Percentiles rank a stretch among this genome's conserved stretches.
These are phyloP conservation scores for Juncus inflexus DNA, from an alignment of 176 grass and related monocot genomes.

Conservation along the genomic window DNA sequence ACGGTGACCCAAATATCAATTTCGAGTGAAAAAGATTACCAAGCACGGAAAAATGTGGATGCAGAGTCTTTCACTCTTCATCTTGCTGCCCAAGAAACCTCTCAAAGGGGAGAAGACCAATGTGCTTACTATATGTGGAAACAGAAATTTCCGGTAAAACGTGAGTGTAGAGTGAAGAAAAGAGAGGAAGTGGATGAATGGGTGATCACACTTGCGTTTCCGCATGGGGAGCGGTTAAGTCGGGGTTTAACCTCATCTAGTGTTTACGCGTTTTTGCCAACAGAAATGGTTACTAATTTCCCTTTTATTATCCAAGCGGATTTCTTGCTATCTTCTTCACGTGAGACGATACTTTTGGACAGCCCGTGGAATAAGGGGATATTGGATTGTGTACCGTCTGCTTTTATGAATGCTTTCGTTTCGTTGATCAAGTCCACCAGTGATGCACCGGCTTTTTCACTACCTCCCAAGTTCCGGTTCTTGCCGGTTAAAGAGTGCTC, in stretches of 20 bases:
- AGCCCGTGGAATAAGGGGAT: constrained; percentile 81
- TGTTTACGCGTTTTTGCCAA: constrained; percentile 68
- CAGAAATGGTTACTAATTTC: constrained; percentile 64
- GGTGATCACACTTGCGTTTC: constrained; percentile 67
- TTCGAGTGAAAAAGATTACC: constrained; percentile 45
- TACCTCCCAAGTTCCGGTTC: constrained; percentile 44
- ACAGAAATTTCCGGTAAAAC: constrained; percentile 64
- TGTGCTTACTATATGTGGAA: constrained; percentile 78
- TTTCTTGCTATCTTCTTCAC: constrained; percentile 63
- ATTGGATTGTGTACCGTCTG: constrained; percentile 52
- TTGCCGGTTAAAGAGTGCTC: constrained; percentile 35
- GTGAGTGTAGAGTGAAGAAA: constrained; percentile 50
- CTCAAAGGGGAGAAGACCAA: constrained; percentile 28
- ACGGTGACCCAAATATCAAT: constrained; percentile 48
- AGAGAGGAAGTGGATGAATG: constrained; percentile 59
- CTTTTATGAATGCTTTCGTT: constrained; percentile 56
- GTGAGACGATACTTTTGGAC: constrained; percentile 51
- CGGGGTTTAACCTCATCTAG: constrained; percentile 30
- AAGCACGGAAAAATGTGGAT: constrained; percentile 40
- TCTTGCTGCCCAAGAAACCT: constrained; percentile 43
- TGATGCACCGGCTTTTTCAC: constrained; percentile 29
- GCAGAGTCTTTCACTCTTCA: constrained; percentile 53
- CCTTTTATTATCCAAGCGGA: constrained; percentile 79
- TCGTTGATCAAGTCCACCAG: constrained; percentile 38
- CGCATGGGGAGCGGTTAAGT: constrained; percentile 37